Evolutionary conservation across 179 eudicot species (phyloP).

Genomic region (Gypsophila paniculata): DNA sequence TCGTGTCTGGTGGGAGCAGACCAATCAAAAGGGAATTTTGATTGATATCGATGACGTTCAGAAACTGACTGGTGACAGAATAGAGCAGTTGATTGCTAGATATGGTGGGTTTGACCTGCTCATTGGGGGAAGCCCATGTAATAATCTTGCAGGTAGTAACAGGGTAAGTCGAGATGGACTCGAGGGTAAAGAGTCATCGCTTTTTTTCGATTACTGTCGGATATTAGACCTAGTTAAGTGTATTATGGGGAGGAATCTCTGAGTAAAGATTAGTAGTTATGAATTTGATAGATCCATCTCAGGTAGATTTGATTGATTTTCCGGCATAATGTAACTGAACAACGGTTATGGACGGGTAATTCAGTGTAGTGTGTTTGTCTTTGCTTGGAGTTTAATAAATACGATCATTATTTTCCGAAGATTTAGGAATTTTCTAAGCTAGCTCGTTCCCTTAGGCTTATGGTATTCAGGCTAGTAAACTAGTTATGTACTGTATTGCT

Average conservation of each 20-base stretch:
- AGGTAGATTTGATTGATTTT: background rate
- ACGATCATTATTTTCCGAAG: background rate
- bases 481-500: too few relatives aligned
- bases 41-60: slow-evolving; percentile 33
- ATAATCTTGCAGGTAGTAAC: slow-evolving; percentile 42
- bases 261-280: background rate
- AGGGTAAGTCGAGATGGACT: slow-evolving; percentile 41
- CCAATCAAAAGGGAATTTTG: slow-evolving; percentile 31
- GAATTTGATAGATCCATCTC: background rate
- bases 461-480: background rate
- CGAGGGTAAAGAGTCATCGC: slow-evolving; percentile 41
- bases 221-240: slow-evolving; percentile 29
- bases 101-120: slow-evolving; percentile 38
- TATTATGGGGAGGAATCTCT: slow-evolving; percentile 12
- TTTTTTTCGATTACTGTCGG: slow-evolving; percentile 36
- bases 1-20: slow-evolving; percentile 33
- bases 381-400: background rate
- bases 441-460: background rate
- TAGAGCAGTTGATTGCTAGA: slow-evolving; percentile 21
- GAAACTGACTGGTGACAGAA: slow-evolving; percentile 26
- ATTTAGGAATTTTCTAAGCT: background rate
- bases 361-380: background rate
- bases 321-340: slow-evolving; percentile 2
- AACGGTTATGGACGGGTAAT: background rate
- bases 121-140: slow-evolving; percentile 48